A percentile compares a stretch with the other conserved stretches of the same genome.
These are phyloP conservation scores for Phlegmacium glaucopus DNA, from an alignment of 768 basidiomycete species.

Conservation along the genomic window DNA sequence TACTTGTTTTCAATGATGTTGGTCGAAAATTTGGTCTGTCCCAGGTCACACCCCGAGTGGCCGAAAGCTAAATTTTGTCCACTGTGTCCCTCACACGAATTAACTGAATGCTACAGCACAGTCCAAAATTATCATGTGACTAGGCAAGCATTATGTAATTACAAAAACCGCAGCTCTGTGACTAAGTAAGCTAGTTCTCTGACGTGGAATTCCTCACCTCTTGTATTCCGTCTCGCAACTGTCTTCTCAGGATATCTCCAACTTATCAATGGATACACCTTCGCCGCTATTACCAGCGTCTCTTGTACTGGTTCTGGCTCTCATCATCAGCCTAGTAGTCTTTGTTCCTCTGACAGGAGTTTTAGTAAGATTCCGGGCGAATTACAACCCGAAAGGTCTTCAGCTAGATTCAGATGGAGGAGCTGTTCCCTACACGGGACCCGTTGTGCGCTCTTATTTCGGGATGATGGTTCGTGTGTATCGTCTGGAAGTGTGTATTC, in stretches of 20 bases:
- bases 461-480: constrained; percentile 71
- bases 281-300: constrained; percentile 24
- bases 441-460: constrained; percentile 73
- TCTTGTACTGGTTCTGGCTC: constrained; percentile 40
- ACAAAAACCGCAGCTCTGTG: too few species aligned
- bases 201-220: too few species aligned
- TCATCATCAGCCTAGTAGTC: constrained; percentile 51
- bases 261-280: neutral
- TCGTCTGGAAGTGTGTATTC: constrained; percentile 57
- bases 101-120: too few species aligned
- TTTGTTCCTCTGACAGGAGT: constrained; percentile 64
- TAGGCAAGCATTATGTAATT: too few species aligned
- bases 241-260: neutral
- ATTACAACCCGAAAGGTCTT: constrained; percentile 84
- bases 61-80: too few species aligned
- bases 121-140: too few species aligned
- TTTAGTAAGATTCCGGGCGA: constrained; percentile 74
- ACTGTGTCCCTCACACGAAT: too few species aligned
- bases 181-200: too few species aligned
- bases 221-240: too few species aligned
- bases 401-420: constrained; percentile 76
- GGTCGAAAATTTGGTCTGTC: too few species aligned
- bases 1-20: too few species aligned
- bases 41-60: too few species aligned
- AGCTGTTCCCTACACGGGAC: constrained; percentile 73